Base-by-base conservation (phyloP, 2,329 filamentous ascomycete species). In the Elsinoe necatrix region DNA sequence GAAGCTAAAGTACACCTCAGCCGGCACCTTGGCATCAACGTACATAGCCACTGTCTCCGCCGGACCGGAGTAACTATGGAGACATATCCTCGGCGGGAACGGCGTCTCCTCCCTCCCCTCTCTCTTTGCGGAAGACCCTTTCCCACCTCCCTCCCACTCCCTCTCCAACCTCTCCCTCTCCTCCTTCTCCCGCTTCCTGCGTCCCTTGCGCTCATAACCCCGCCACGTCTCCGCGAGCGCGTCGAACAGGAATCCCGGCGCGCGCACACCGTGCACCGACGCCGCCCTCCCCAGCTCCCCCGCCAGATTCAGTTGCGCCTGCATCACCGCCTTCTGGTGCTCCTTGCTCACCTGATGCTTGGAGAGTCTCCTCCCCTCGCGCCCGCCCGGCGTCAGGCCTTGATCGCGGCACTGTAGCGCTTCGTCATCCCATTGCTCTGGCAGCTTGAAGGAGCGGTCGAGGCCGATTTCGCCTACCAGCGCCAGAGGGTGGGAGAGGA, bases 11-110 rank as follows among this genome's bases (percentile, higher is more conserved):
- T 84, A 98, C 18, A 97, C 78, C 14, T 82, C 77, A 0, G 84
- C 82, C 0, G 92, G 92, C 7, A 93, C 82, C 0, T 80, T 76
- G 1, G 82, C 80, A 61, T 86, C 79, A 48, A 89, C 73, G 65
- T 95, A 97, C 68, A 90, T 89, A 61, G 80, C 84, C 35, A 96
- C 73, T 29, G 85, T 79, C 57, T 93, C 84, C 9, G 82, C 76
- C 4, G 85, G 80, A 0, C 89, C 92, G 48, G 87, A 95, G 71
- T 90, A 98, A 0, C 91, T 96, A 71, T 98, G 93, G 58, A 98
- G 81, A 67, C 93, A 98, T 67, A 97, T 85, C 7, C 91, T 77
- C 0, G 91, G 90, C 3, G 93, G 91, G 63, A 86, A 97, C 0
- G 87, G 85, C 59, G 6, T 60, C 43, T 0, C 51, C 45, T 8